Base-by-base conservation (phyloP, 2,329 filamentous ascomycete species). In the Peltaster fructicola region DNA sequence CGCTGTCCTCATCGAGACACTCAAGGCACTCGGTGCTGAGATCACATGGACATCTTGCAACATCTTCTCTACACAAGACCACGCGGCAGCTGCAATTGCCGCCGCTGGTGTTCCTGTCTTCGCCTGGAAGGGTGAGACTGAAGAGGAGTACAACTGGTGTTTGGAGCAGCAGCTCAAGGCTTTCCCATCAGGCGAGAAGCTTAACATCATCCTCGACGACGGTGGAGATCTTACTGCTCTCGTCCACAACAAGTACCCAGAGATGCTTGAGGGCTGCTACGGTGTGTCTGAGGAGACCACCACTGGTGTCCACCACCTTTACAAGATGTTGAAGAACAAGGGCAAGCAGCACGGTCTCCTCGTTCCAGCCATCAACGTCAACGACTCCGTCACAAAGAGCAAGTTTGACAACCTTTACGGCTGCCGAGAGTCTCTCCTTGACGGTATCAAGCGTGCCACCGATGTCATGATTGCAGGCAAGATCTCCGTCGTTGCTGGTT, bases 381-480 rank as follows among this genome's bases (percentile, higher is more conserved):
- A 98, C 67, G 85, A 98, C 73, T 84, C 78, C 32, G 85, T 98
- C 54, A 98, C 88, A 61, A 98, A 95, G 76, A 92, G 82, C 63
- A 98, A 98, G 73, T 98, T 98, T 57, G 88, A 95, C 73, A 98
- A 98, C 75, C 65, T 95, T 41, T 98, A 95, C 72, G 85, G 88
- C 53, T 95, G 88, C 81, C 76, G 82, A 56, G 88, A 95, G 68
- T 93, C 85, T 38, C 77, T 98, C 47, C 74, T 98, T 50, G 88
- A 98, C 58, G 88, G 88, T 57, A 95, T 98, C 74, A 98, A 95
- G 79, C 85, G 85, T 65, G 85, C 88, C 47, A 98, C 88, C 58
- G 85, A 98, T 66, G 88, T 95, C 61, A 98, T 98, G 88, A 85
- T 95, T 68, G 88, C 88, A 52, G 88, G 88, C 58, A 95, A 98